These are phyloP conservation scores for Marasmius sp. DNA, from an alignment of 1,284 basidiomycete genomes.

Conservation along the genomic window DNA sequence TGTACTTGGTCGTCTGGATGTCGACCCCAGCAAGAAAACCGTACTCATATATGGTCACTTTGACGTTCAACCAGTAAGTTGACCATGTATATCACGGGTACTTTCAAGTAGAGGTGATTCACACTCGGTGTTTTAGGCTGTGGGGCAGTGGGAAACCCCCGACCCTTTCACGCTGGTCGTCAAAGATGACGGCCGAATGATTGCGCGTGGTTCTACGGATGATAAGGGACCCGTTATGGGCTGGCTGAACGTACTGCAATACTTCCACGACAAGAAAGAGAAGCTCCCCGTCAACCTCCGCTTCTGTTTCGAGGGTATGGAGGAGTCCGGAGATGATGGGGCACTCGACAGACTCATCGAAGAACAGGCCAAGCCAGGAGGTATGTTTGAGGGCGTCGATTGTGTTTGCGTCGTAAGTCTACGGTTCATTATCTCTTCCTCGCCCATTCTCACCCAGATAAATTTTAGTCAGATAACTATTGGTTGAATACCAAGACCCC, in stretches of 20 bases:
- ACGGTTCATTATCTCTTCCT: neutral
- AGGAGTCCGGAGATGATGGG: slow-evolving; percentile 93
- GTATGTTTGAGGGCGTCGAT: slow-evolving; percentile 90
- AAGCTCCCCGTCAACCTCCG: slow-evolving; percentile 92
- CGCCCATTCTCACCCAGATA: neutral
- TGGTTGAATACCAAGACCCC: slow-evolving; percentile 79
- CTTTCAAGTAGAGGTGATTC: slow-evolving; percentile 1
- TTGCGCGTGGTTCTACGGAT: slow-evolving; percentile 90
- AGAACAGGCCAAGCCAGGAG: slow-evolving; percentile 69
- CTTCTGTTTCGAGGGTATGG: slow-evolving; percentile 98
- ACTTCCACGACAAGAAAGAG: slow-evolving; percentile 72
- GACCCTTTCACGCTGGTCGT: slow-evolving; percentile 86
- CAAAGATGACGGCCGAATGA: slow-evolving; percentile 72
- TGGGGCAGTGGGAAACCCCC: slow-evolving; percentile 89
- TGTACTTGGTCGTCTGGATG: slow-evolving; percentile 83
- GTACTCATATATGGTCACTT: slow-evolving; percentile 92
- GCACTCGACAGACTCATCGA: slow-evolving; percentile 84
- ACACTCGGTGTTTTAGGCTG: slow-evolving; percentile 40
- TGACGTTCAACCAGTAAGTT: slow-evolving; percentile 78
- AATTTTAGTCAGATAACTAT: slow-evolving; percentile 75
- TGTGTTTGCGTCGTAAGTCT: slow-evolving; percentile 88
- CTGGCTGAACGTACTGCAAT: slow-evolving; percentile 95
- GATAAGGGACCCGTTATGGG: slow-evolving; percentile 94
- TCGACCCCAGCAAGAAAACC: slow-evolving; percentile 88
- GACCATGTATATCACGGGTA: neutral